These are phyloP conservation scores for Xylaria curta DNA, from an alignment of 495 filamentous ascomycete genomes.

Conservation along the genomic window DNA sequence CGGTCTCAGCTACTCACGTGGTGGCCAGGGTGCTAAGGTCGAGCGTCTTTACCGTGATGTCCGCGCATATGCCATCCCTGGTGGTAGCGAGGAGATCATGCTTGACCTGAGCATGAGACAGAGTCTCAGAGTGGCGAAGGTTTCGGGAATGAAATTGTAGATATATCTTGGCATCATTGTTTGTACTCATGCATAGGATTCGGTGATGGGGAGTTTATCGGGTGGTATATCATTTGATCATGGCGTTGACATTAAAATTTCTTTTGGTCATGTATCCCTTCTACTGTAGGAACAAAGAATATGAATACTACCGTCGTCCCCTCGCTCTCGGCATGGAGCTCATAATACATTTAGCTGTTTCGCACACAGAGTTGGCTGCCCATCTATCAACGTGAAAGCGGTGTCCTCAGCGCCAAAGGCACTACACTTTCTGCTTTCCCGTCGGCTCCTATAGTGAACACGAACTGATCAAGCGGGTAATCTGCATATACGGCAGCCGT, in stretches of 20 bases:
- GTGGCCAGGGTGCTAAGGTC: slow-evolving; percentile 95
- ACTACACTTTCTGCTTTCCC: slow-evolving; percentile 53
- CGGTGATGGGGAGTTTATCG: slow-evolving; percentile 6
- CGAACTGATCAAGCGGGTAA: slow-evolving; percentile 56
- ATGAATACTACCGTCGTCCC: neutral
- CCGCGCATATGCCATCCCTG: slow-evolving; percentile 96
- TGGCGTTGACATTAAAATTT: neutral
- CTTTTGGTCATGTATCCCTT: neutral
- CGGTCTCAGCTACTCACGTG: slow-evolving; percentile 88
- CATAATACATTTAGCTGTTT: neutral
- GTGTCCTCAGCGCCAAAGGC: slow-evolving; percentile 49
- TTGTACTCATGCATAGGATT: slow-evolving; percentile 3
- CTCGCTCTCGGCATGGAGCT: neutral
- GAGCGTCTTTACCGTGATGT: slow-evolving; percentile 96
- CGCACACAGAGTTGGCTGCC: neutral
- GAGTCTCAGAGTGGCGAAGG: slow-evolving; percentile 85
- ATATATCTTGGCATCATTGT: neutral
- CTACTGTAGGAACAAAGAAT: neutral
- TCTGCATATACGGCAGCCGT: slow-evolving; percentile 52
- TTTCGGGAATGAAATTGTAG: slow-evolving; percentile 94
- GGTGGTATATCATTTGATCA: neutral
- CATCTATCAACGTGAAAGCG: slow-evolving; percentile 9
- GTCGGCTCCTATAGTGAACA: slow-evolving; percentile 50
- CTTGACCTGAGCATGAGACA: slow-evolving; percentile 95
- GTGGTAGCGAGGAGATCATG: slow-evolving; percentile 98